Evolutionary conservation across 176 grass and related monocot species (phyloP), one percentile per base, ranked within the genome.

Genomic region (Rhynchospora pubera): DNA sequence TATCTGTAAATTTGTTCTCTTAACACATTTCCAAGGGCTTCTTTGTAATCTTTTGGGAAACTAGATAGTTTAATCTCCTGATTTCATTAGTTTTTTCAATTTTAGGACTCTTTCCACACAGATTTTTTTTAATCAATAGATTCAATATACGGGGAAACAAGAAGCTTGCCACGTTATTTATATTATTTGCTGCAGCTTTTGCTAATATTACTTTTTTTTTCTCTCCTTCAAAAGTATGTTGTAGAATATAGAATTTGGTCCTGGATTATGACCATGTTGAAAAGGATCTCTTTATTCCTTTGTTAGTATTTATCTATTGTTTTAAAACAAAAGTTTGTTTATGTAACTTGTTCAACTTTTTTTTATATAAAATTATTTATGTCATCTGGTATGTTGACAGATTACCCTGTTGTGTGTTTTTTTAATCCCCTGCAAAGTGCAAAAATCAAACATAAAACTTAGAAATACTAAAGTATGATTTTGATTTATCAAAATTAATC

Each of bases 111-210:
- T 39, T 47, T 71, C 18, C 11, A 3, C 10, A 74, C 71, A 14
- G 71, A 75, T 75, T 51, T 53, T 28, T 47, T 23, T 51, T 13
- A 6, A 52, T 52, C 1, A 7, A 74, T 74, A 51, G 46, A 75
- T 75, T 53, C 71, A 75, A 44, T n/a, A 26, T 52, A 75, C 26
- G 9, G 19, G 58, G 58, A 75, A 75, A 75, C 46, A 53, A 75
- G 24, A 52, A 52, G 46, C 71, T 28, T 75, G 19, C 26, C 12
- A 16, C 14, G 47, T 18, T 8, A 0, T 75, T 5, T 12, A 51
- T 69, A 44, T 79, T 65, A 39, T 47, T 48, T 50, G 1, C 23
- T 79, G 14, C 15, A 0, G 45, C 4, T 57, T 79, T 59, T 57
- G 46, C 56, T 59, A 59, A 79, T 78, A 30, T 19, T 57, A 79